Base-by-base conservation (phyloP, 2,329 filamentous ascomycete species). In the Fusarium humuli region DNA sequence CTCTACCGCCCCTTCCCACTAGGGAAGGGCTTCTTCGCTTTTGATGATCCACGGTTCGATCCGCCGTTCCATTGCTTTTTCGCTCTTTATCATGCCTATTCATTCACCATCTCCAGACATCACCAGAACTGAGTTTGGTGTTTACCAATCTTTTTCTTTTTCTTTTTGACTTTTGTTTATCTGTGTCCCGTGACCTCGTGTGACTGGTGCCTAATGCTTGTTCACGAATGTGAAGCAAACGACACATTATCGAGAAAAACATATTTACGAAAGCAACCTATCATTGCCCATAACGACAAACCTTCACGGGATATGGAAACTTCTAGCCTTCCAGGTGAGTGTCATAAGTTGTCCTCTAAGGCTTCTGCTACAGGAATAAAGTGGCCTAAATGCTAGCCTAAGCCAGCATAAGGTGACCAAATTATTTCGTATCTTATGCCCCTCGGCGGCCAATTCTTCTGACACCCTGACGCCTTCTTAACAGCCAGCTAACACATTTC, bases 21-120 rank as follows among this genome's bases (percentile, higher is more conserved):
- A 34, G 41, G 34, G 57, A 34, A 30, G 25, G 45, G n/a, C 22
- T 16, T 41, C 65, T 68, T 68, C 65, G 65, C 53, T 68, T 67
- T 68, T 68, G 64, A 29, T 4, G 22, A 2, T 30, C 14, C 0
- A n/a, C 7, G 10, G 44, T 63, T 65, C 42, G 47, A 54, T 41
- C 30, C 42, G 10, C 16, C 37, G 3, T 40, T 9, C 5, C 13
- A n/a, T 42, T 47, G 23, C n/a, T 16, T 16, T n/a, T 30, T 23
- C 37, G 50, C 3, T n/a, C 25, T 34, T 25, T 2, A 14, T 37
- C 18, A 37, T 37, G 34, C 11, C n/a, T 14, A 10, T 18, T 13
- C 7, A 37, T 18, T n/a, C 11, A 18, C 20, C 10, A 18, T 22
- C 5, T 6, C 9, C 34, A 37, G 34, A n/a, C 34, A 37, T n/a